Conservation (phyloP, 2,329 filamentous ascomycete genomes). For the Fusarium papillatum region DNA sequence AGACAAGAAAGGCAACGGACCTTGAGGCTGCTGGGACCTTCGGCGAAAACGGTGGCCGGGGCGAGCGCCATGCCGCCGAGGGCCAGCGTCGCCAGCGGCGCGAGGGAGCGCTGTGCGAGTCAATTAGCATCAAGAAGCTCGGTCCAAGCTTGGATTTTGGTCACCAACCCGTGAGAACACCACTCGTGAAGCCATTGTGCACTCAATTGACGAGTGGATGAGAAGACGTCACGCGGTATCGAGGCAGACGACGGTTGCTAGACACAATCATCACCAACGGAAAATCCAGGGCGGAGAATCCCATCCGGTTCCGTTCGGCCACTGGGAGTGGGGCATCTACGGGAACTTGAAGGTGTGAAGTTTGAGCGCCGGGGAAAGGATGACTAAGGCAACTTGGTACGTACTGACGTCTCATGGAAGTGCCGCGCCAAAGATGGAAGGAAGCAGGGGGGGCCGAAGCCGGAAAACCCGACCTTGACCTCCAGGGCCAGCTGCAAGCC, state of each 20-base stretch:
- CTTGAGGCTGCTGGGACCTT: slow-evolving; percentile 58
- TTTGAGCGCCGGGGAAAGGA: slow-evolving; percentile 8
- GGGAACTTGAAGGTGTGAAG: neutral
- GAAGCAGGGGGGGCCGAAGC: slow-evolving; percentile 31
- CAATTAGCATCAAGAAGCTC: slow-evolving; percentile 46
- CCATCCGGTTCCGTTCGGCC: slow-evolving; percentile 39
- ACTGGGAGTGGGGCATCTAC: slow-evolving; percentile 16
- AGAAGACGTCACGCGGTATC: slow-evolving; percentile 45
- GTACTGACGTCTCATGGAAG: slow-evolving; percentile 7
- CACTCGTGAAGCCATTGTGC: slow-evolving; percentile 72
- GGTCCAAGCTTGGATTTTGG: slow-evolving; percentile 6
- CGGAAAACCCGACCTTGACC: slow-evolving; percentile 27
- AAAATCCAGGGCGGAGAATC: slow-evolving; percentile 47
- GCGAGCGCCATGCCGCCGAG: slow-evolving; percentile 62
- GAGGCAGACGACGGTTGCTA: slow-evolving; percentile 38
- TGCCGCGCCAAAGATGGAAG: slow-evolving; percentile 18
- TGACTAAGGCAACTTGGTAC: slow-evolving; percentile 34
- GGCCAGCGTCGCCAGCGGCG: slow-evolving; percentile 67
- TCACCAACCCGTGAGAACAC: slow-evolving; percentile 67
- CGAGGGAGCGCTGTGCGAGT: slow-evolving; percentile 60
- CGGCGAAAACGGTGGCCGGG: slow-evolving; percentile 64
- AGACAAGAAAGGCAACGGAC: slow-evolving; percentile 35
- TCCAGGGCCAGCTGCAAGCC: slow-evolving; percentile 8
- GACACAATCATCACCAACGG: slow-evolving; percentile 40
- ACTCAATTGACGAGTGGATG: slow-evolving; percentile 59